A percentile compares a stretch with the other conserved stretches of the same genome.
These are phyloP conservation scores for Talaromyces marneffei DNA, from an alignment of 2,329 filamentous ascomycete species.

Conservation along the genomic window DNA sequence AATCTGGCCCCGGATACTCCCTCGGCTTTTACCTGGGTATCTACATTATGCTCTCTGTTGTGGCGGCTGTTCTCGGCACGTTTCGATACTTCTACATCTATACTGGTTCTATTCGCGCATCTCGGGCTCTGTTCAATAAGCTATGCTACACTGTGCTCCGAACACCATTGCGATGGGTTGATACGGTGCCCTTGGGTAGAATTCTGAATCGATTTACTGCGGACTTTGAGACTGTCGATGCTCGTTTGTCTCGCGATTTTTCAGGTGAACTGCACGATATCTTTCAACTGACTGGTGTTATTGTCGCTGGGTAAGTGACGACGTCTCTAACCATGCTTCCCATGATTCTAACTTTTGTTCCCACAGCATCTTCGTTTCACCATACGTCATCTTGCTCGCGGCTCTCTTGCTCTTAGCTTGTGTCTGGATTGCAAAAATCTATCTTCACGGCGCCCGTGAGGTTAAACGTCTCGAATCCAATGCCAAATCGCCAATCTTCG, in stretches of 20 bases:
- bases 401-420: conserved; percentile 53
- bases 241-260: conserved; percentile 58
- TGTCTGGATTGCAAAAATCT: conserved; percentile 54
- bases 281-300: conserved; percentile 59
- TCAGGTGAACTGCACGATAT: conserved; percentile 55
- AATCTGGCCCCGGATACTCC: conserved; percentile 28
- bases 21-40: conserved; percentile 64
- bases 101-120: conserved; percentile 61
- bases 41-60: conserved; percentile 58
- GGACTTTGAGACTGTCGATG: conserved; percentile 71
- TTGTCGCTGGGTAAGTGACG: conserved; percentile 55
- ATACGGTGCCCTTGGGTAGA: conserved; percentile 70
- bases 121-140: conserved; percentile 60
- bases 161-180: conserved; percentile 71
- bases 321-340: background rate
- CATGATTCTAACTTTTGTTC: conserved; percentile 56
- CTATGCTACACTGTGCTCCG: conserved; percentile 63
- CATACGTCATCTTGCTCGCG: conserved; percentile 59
- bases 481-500: conserved; percentile 72
- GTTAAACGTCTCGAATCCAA: conserved; percentile 72
- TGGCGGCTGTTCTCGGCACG: conserved; percentile 55
- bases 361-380: conserved; percentile 63
- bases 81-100: conserved; percentile 60
- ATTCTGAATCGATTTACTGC: conserved; percentile 73
- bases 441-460: conserved; percentile 66